Base-by-base conservation (phyloP, 2,329 filamentous ascomycete species). In the Aspergillus sp. region DNA sequence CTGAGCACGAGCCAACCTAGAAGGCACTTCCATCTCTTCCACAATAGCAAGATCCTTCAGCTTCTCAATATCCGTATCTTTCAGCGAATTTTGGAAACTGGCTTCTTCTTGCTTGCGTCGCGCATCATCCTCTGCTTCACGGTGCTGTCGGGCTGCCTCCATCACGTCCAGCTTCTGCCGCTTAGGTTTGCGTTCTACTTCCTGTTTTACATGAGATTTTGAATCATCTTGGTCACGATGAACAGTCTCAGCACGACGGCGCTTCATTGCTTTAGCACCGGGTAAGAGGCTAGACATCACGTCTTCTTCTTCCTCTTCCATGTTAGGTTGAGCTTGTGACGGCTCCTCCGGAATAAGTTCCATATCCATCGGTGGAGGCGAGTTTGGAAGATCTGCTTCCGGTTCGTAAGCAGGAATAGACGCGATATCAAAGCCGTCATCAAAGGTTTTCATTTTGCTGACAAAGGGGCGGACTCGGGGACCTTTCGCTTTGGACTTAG, bases 11-110 rank as follows among this genome's bases (percentile, higher is more conserved):
- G 49, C 48, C 42, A 49, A 34, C 58, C 57, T 58, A 52, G 49
- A 58, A 44, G 26, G 76, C 0, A 96, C 62, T 7, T 85, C 76
- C 67, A 95, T 87, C 50, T 85, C 79, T 58, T 93, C 88, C 1
- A 95, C 77, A 11, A 90, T 80, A 3, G 86, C 85, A 3, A 94
- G 71, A 10, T 83, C 81, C 27, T 83, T 82, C 48, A 95, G 83
- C 34, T 85, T 78, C 1, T 81, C 77, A 28, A 94, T 76, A 48
- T 90, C 83, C 42, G 91, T 70, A 4, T 75, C 79, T 48, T 84
- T 79, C 3, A 86, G 34, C 58, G 77, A 51, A 68, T 73, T 56
- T 64, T 76, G 52, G 61, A 82, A 38, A 72, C 65, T 72, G n/a
- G 82, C 82, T 56, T 89, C 86, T 44, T 88, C 85, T 48, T 83